A percentile compares a stretch with the other conserved stretches of the same genome.
These are phyloP conservation scores for Hymenoscyphus fructigenus DNA, from an alignment of 2,329 filamentous ascomycete genomes.

Conservation along the genomic window DNA sequence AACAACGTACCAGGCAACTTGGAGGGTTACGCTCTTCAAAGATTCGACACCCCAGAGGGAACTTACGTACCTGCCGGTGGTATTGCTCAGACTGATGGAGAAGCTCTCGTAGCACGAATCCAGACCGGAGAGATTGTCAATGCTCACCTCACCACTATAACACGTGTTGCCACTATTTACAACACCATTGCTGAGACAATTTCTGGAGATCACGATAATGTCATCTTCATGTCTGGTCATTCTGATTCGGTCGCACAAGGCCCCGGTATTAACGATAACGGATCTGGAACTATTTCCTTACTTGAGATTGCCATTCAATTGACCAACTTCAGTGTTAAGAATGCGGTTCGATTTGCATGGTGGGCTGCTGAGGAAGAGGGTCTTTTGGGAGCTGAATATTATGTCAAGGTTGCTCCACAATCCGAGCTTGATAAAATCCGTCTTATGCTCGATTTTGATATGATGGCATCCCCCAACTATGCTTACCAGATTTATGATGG, in stretches of 20 bases:
- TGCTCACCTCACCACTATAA: slow-evolving; percentile 15
- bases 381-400: slow-evolving; percentile 60
- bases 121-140: slow-evolving; percentile 16
- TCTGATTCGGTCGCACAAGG: slow-evolving; percentile 61
- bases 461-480: slow-evolving; percentile 59
- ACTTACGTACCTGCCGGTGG: slow-evolving; percentile 48
- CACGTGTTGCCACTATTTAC: slow-evolving; percentile 10
- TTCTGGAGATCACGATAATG: slow-evolving; percentile 58
- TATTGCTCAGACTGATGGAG: slow-evolving; percentile 43
- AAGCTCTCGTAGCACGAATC: slow-evolving; percentile 17
- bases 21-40: slow-evolving; percentile 18
- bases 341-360: slow-evolving; percentile 66
- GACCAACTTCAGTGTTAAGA: slow-evolving; percentile 55
- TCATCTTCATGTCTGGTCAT: slow-evolving; percentile 63
- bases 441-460: slow-evolving; percentile 54
- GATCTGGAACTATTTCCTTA: slow-evolving; percentile 43
- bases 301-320: slow-evolving; percentile 61
- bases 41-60: slow-evolving; percentile 53
- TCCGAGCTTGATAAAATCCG: slow-evolving; percentile 60
- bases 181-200: slow-evolving; percentile 63
- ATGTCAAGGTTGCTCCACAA: slow-evolving; percentile 50
- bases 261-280: slow-evolving; percentile 44
- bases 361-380: slow-evolving; percentile 66
- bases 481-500: slow-evolving; percentile 66
- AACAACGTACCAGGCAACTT: slow-evolving; percentile 58